Conservation (phyloP, 805 yeast genomes). For the Ogataea ramenticola region DNA sequence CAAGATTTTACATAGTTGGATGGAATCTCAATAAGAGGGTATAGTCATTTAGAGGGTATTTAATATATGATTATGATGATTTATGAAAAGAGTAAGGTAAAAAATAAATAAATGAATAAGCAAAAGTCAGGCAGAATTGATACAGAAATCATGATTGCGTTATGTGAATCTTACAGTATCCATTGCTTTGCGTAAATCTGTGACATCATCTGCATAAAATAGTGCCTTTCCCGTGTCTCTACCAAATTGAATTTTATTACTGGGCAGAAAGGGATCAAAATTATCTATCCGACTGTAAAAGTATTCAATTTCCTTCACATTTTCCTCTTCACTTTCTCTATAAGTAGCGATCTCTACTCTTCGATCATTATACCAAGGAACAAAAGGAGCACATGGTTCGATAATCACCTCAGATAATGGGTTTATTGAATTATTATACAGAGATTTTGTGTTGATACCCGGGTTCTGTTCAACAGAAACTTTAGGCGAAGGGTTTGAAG, state of each 20-base stretch:
- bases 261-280: neutral
- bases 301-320: neutral
- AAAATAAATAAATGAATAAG: too few relatives aligned
- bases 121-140: too few relatives aligned
- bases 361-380: conserved; percentile 18
- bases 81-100: too few relatives aligned
- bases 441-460: too few relatives aligned
- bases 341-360: conserved; percentile 15
- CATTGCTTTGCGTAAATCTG: neutral
- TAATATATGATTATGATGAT: too few relatives aligned
- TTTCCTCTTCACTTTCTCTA: neutral
- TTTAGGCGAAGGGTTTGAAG: too few relatives aligned
- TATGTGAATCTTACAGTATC: neutral
- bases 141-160: too few relatives aligned
- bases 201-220: neutral
- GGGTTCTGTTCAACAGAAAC: too few relatives aligned
- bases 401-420: conserved; percentile 48
- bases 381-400: conserved; percentile 39
- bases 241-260: neutral
- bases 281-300: neutral
- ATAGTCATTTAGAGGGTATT: too few relatives aligned
- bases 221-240: neutral
- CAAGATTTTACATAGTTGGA: conserved; percentile 42
- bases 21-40: conserved; percentile 19
- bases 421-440: conserved; percentile 7